Evolutionary conservation across 2,329 filamentous ascomycete genomes (phyloP).

Genomic region (Balansia obtecta): DNA sequence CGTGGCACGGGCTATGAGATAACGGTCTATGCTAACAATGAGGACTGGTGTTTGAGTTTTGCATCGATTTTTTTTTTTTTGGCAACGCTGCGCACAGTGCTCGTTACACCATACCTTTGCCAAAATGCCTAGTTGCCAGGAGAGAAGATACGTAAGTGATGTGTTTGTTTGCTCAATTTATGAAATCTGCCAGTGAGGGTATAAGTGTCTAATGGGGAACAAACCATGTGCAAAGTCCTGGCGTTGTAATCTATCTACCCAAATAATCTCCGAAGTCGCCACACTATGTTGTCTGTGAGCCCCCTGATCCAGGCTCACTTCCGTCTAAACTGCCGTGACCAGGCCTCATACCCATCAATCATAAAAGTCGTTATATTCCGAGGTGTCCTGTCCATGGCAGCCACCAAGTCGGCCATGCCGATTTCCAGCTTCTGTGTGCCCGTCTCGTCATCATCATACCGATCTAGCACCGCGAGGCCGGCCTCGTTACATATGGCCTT

Average conservation of each 20-base stretch:
- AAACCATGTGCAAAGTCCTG: too few relatives aligned
- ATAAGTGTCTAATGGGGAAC: too few relatives aligned
- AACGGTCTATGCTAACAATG: constrained; percentile 2
- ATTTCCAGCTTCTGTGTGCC: constrained; percentile 20
- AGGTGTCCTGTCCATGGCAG: constrained; percentile 32
- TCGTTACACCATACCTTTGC: too few relatives aligned
- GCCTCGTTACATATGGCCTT: constrained; percentile 37
- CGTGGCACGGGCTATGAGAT: constrained; percentile 1
- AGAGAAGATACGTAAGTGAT: too few relatives aligned
- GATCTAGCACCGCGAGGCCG: constrained; percentile 29
- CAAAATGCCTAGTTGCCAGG: too few relatives aligned
- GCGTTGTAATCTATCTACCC: too few relatives aligned
- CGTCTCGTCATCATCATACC: constrained; percentile 17
- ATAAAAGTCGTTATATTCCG: constrained; percentile 48
- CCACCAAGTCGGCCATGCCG: constrained; percentile 29
- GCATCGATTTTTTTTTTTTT: neutral
- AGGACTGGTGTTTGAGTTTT: neutral
- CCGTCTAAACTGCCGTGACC: constrained; percentile 30
- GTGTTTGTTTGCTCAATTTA: too few relatives aligned
- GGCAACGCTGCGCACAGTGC: neutral
- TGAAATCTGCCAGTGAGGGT: too few relatives aligned
- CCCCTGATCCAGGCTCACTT: neutral
- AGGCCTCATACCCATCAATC: constrained; percentile 45
- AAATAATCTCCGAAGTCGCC: too few relatives aligned
- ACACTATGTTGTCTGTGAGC: too few relatives aligned